A percentile compares a stretch with the other conserved stretches of the same genome.
Evolutionary conservation across 1,284 basidiomycete species (phyloP).

Genomic region (Ganoderma meredithae): DNA sequence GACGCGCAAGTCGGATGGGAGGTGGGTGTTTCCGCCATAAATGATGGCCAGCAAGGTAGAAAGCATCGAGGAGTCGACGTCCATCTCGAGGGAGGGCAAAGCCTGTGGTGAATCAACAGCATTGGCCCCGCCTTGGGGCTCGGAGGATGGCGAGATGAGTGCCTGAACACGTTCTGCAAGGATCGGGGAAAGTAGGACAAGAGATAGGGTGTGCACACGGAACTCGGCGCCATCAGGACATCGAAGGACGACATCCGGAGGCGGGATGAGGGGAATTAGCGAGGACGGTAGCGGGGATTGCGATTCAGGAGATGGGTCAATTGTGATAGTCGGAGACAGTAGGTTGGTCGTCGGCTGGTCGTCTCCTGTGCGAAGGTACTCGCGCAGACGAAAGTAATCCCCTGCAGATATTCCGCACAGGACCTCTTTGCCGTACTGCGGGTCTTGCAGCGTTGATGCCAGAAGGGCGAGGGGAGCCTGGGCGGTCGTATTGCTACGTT

Average conservation of each 20-base stretch:
- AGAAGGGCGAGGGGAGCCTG: not conserved
- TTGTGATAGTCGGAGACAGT: not conserved
- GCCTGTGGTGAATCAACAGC: not conserved
- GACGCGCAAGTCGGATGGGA: not conserved
- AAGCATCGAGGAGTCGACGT: not conserved
- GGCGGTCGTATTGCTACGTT: not conserved
- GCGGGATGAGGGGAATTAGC: not conserved
- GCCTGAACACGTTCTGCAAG: not conserved
- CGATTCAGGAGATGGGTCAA: not conserved
- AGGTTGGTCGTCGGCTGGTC: not conserved
- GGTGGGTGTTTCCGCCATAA: not conserved
- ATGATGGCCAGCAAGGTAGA: not conserved
- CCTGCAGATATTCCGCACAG: conserved; percentile 23
- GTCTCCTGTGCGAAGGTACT: not conserved
- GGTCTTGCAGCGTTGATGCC: not conserved
- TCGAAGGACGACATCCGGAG: conserved; percentile 50
- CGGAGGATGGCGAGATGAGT: not conserved
- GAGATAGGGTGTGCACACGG: conserved; percentile 34
- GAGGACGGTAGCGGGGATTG: not conserved
- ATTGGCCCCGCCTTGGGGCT: not conserved
- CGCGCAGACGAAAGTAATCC: conserved; percentile 21
- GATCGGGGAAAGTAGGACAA: not conserved
- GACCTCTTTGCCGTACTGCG: not conserved
- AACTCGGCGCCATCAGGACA: conserved; percentile 56
- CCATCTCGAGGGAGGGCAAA: not conserved